Evolutionary conservation across 2,329 filamentous ascomycete species (phyloP).

Genomic region (Pseudofabraea citricarpa): DNA sequence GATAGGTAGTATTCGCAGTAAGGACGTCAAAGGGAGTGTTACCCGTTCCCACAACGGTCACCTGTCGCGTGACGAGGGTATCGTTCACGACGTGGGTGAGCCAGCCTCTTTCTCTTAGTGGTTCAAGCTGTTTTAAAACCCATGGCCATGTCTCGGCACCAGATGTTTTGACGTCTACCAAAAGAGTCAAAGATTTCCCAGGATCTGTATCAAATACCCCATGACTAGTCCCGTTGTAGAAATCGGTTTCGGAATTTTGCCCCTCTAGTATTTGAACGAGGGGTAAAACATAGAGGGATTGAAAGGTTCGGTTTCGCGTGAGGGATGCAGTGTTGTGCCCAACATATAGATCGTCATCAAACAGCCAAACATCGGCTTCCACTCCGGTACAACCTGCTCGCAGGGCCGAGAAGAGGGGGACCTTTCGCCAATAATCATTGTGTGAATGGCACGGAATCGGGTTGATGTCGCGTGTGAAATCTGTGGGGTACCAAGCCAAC

Average conservation of each 20-base stretch:
- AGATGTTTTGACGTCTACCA: constrained; percentile 66
- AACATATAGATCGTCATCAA: constrained; percentile 53
- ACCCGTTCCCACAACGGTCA: constrained; percentile 68
- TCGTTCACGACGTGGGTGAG: constrained; percentile 48
- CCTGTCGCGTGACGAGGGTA: constrained; percentile 44
- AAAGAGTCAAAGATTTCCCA: constrained; percentile 50
- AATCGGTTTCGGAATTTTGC: constrained; percentile 44
- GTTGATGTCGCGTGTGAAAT: constrained; percentile 46
- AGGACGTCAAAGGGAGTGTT: constrained; percentile 55
- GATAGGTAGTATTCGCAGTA: constrained; percentile 44
- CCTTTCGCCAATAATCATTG: constrained; percentile 65
- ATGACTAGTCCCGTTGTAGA: constrained; percentile 37
- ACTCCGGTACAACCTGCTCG: constrained; percentile 55
- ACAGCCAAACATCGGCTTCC: constrained; percentile 67
- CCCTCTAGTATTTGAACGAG: constrained; percentile 51
- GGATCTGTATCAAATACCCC: constrained; percentile 55
- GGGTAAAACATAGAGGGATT: constrained; percentile 60
- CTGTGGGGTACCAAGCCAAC: constrained; percentile 41
- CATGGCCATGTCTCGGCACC: constrained; percentile 46
- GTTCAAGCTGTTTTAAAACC: constrained; percentile 50
- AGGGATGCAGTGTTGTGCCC: constrained; percentile 56
- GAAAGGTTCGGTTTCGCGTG: constrained; percentile 51
- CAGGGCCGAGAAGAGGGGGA: constrained; percentile 59
- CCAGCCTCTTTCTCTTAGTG: constrained; percentile 55
- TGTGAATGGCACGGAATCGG: constrained; percentile 61